phyloP scores from a whole-genome alignment of 176 grass and related monocot genomes.

The Typha latifolia region DNA sequence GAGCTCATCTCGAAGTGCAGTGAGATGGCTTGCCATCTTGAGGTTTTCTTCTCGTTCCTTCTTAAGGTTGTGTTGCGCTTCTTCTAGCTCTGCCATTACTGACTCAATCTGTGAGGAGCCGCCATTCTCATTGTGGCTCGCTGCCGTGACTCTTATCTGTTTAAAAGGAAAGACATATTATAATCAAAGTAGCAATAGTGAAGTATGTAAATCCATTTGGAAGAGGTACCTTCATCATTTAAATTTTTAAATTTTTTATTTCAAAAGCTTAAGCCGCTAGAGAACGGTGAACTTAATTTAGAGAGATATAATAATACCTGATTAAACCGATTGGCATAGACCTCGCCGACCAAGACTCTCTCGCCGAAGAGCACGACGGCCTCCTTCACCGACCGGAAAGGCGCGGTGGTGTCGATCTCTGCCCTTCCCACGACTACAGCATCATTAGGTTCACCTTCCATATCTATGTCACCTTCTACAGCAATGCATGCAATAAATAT shows the following conservation, averaged over 20 bases:
- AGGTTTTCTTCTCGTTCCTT: conserved; percentile 12
- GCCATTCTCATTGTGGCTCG: conserved; percentile 6
- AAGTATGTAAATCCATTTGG: too few species aligned
- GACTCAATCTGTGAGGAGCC: conserved; percentile 2
- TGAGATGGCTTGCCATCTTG: conserved; percentile 11
- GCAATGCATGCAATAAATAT: background rate
- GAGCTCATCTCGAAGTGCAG: conserved; percentile 19
- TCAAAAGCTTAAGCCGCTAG: too few species aligned
- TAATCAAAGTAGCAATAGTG: too few species aligned
- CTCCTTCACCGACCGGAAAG: conserved; percentile 35
- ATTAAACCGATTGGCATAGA: conserved; percentile 34
- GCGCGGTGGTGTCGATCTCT: conserved; percentile 22
- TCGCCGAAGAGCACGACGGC: conserved; percentile 71
- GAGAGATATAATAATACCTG: conserved; percentile 35
- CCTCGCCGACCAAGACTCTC: conserved; percentile 59
- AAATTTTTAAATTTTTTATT: too few species aligned
- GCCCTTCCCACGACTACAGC: background rate
- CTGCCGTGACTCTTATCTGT: background rate
- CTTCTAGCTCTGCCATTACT: conserved; percentile 17
- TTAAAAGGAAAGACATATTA: background rate
- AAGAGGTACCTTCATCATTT: too few species aligned
- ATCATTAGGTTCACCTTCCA: background rate
- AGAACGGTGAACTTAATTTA: background rate
- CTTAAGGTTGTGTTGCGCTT: conserved; percentile 15
- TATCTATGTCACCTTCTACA: background rate